Percentiles rank a stretch among this genome's conserved stretches.
Conservation (phyloP, 2,329 filamentous ascomycete genomes). For the Aspergillus thermomutatus region DNA sequence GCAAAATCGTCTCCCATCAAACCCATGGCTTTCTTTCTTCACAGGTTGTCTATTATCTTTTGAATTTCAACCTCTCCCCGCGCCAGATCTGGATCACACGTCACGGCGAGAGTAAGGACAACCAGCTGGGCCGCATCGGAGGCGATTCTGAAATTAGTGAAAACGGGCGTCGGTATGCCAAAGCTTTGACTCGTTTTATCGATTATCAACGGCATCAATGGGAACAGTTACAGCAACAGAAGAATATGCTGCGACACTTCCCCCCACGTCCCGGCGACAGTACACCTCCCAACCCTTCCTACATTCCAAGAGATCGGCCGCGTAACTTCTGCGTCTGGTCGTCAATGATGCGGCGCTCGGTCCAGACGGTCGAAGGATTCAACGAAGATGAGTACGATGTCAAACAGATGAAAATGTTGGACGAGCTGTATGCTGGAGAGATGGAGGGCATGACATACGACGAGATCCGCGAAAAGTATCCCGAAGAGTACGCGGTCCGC, state of each 20-base stretch:
- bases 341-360: slow-evolving; percentile 87
- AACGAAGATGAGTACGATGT: slow-evolving; percentile 95
- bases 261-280: slow-evolving; percentile 88
- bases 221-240: slow-evolving; percentile 77
- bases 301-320: slow-evolving; percentile 55
- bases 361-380: slow-evolving; percentile 85
- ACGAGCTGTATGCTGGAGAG: slow-evolving; percentile 87
- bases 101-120: slow-evolving; percentile 88
- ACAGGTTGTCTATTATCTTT: slow-evolving; percentile 88
- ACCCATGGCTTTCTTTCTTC: slow-evolving; percentile 88
- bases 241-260: slow-evolving; percentile 72
- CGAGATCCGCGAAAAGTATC: slow-evolving; percentile 75
- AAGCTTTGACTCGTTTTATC: slow-evolving; percentile 78
- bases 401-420: slow-evolving; percentile 97
- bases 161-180: slow-evolving; percentile 74
- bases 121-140: slow-evolving; percentile 81
- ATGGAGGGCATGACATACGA: slow-evolving; percentile 96
- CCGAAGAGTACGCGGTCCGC: slow-evolving; percentile 77
- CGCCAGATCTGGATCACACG: slow-evolving; percentile 97
- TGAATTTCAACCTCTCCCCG: slow-evolving; percentile 94
- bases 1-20: slow-evolving; percentile 87
- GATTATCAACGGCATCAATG: slow-evolving; percentile 75
- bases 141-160: slow-evolving; percentile 83
- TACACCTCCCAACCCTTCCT: slow-evolving; percentile 91
- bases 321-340: slow-evolving; percentile 98